Evolutionary conservation across 768 basidiomycete species (phyloP).

Genomic region (Epithele typhae): DNA sequence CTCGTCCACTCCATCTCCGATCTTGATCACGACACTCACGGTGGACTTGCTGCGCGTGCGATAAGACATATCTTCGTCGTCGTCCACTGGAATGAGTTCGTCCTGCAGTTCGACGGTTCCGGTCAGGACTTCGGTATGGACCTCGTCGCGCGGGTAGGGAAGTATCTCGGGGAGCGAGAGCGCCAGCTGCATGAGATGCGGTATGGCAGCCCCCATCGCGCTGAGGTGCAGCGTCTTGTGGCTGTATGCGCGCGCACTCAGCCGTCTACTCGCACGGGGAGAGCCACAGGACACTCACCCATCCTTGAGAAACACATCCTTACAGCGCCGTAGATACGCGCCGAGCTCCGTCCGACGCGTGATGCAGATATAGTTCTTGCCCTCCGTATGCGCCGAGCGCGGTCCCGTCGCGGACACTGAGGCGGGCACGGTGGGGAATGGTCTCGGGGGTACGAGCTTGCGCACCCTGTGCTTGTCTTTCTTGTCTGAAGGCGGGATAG

Average conservation of each 20-base stretch:
- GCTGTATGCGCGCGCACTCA: slow-evolving; percentile 29
- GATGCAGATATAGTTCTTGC: slow-evolving; percentile 76
- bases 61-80: slow-evolving; percentile 62
- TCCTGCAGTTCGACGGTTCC: slow-evolving; percentile 74
- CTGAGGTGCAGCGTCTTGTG: slow-evolving; percentile 70
- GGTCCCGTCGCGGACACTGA: slow-evolving; percentile 81
- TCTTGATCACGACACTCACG: slow-evolving; percentile 51
- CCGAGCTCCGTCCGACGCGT: slow-evolving; percentile 73
- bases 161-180: slow-evolving; percentile 70
- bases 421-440: slow-evolving; percentile 69
- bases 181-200: slow-evolving; percentile 65
- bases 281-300: slow-evolving; percentile 42
- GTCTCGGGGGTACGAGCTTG: slow-evolving; percentile 69
- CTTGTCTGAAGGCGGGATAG: no score
- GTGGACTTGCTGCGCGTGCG: slow-evolving; percentile 70
- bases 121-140: slow-evolving; percentile 58
- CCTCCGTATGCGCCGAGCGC: slow-evolving; percentile 71
- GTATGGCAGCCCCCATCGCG: slow-evolving; percentile 90
- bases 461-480: slow-evolving; percentile 36
- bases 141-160: slow-evolving; percentile 60
- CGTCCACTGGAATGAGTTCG: slow-evolving; percentile 72
- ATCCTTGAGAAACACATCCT: slow-evolving; percentile 63
- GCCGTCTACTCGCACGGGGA: no score
- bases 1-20: slow-evolving; percentile 59
- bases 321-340: slow-evolving; percentile 74